These are phyloP conservation scores for Neocallimastix lanati DNA, from an alignment of 192 early-diverging fungal genomes.

Conservation along the genomic window DNA sequence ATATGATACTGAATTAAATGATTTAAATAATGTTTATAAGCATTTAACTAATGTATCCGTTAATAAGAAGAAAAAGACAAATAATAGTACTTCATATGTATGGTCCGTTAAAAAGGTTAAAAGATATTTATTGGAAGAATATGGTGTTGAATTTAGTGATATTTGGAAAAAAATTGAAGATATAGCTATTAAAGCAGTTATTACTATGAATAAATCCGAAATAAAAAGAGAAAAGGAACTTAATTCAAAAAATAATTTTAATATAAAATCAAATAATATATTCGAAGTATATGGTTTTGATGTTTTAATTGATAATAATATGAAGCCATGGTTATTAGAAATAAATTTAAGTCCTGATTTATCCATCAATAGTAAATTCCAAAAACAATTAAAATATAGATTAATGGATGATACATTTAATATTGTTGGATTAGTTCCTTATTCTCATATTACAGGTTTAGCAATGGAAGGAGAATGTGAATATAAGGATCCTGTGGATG, in stretches of 20 bases:
- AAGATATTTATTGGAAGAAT: conserved; percentile 13
- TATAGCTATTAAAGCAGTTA: conserved; percentile 19
- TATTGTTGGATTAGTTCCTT: too few species aligned
- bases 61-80: conserved; percentile 12
- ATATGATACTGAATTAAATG: conserved; percentile 7
- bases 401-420: too few species aligned
- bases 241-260: too few species aligned
- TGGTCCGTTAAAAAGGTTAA: conserved; percentile 15
- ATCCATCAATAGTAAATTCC: not conserved
- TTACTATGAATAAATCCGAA: conserved; percentile 8
- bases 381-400: too few species aligned
- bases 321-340: conserved; percentile 12
- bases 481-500: too few species aligned
- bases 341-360: conserved; percentile 2
- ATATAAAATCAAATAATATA: not conserved
- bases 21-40: conserved; percentile 14
- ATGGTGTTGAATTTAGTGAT: conserved; percentile 11
- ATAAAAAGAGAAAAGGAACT: not conserved
- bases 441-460: too few species aligned
- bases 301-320: conserved; percentile 3
- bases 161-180: conserved; percentile 12
- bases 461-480: too few species aligned
- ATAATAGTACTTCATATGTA: not conserved
- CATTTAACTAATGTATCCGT: conserved; percentile 31
- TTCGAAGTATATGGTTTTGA: conserved; percentile 12